A percentile compares a stretch with the other conserved stretches of the same genome.
These are phyloP conservation scores for Lactarius sp. DNA, from an alignment of 768 basidiomycete species.

Conservation along the genomic window DNA sequence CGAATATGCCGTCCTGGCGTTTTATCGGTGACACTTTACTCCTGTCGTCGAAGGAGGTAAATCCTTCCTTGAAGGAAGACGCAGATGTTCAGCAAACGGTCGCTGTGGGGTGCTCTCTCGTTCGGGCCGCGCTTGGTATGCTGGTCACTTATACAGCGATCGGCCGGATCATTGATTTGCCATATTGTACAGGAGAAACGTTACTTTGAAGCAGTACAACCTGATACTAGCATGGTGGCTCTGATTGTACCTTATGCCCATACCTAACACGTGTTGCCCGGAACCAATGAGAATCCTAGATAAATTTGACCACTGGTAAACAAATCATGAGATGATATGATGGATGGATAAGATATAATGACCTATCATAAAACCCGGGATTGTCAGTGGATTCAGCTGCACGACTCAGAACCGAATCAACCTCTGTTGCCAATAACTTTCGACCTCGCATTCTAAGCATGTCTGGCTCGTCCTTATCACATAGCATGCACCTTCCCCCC, in stretches of 20 bases:
- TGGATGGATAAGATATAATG: not conserved
- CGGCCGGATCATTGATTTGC: not conserved
- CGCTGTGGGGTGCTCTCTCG: conserved; percentile 81
- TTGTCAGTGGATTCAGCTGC: too few relatives aligned
- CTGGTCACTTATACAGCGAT: conserved; percentile 10
- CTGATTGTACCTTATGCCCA: not conserved
- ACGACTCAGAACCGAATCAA: not conserved
- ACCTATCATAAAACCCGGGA: not conserved
- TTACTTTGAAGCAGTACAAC: conserved; percentile 24
- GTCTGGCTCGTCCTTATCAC: conserved; percentile 16
- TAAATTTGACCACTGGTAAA: conserved; percentile 2
- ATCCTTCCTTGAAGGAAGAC: conserved; percentile 82
- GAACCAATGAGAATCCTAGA: conserved; percentile 1
- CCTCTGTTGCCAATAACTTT: not conserved
- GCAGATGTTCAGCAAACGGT: conserved; percentile 81
- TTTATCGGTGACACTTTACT: conserved; percentile 9
- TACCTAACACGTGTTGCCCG: not conserved
- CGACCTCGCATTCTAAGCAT: conserved; percentile 16
- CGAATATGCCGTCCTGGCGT: conserved; percentile 5
- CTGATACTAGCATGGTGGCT: not conserved
- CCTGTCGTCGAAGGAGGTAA: conserved; percentile 68
- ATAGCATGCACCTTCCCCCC: conserved; percentile 31
- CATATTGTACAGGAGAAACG: conserved; percentile 26
- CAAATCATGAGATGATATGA: too few relatives aligned
- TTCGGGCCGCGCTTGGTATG: conserved; percentile 77